Base-by-base conservation (phyloP, 1,139 yeast species). In the Sugiyamaella grinbergsii region DNA sequence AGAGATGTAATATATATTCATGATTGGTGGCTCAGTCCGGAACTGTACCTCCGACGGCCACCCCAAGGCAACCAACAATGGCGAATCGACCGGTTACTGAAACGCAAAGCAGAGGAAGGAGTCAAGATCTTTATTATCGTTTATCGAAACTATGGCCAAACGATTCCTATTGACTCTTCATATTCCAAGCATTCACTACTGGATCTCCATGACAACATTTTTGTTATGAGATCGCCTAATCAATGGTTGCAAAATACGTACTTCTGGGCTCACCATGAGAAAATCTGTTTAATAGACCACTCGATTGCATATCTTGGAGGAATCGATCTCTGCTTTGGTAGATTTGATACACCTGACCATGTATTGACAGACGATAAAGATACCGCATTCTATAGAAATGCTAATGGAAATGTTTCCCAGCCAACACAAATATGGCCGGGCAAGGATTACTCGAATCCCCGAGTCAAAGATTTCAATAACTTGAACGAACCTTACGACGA, bases 201-300 rank as follows among this genome's bases (percentile, higher is more conserved):
- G 49, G 91, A 87, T 49, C 73, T 94, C 49, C 90, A 91, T 66
- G 85, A 83, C 24, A 94, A 94, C 63, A 82, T 94, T 51, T 93
- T 87, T 69, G 91, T 93, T 16, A 80, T 93, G 58, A 80, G 99
- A 60, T 91, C 98, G 1, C 99, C 99, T 3, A 91, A 93, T 60
- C 99, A 94, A 67, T 80, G 94, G 65, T 73, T 89, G 50, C 98
- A 93, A 66, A 90, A 91, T 62, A 90, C 96, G 0, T 88, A 82
- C 62, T 94, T 94, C 67, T 94, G 98, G 98, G 98, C 99, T 0
- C 99, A 94, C 72, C 99, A 94, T 70, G 99, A 94, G 66, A 94
- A 94, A 65, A 71, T 94, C 51, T 82, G 94, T 59, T 79, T 93
- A 39, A 74, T 94, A 51, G 99, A 94, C 68, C 89, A 87, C 58